phyloP scores from a whole-genome alignment of 2,329 filamentous ascomycete species.

The Xylaria sp. region DNA sequence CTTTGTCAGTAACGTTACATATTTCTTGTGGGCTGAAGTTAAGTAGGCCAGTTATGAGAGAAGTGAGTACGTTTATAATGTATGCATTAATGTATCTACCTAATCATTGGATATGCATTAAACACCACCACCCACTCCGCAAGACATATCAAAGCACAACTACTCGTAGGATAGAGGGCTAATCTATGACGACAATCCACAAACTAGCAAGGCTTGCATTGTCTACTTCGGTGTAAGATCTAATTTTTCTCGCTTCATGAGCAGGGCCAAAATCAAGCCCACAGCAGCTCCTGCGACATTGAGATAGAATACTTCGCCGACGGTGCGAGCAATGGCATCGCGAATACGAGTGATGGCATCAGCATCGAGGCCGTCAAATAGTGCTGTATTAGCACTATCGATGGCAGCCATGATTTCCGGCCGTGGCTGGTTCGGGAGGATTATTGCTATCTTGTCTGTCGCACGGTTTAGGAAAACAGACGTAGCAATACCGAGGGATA shows the following conservation, averaged over 20 bases:
- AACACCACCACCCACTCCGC: too few species aligned
- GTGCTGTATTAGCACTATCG: constrained; percentile 11
- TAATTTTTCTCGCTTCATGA: constrained; percentile 27
- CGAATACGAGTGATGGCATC: background rate
- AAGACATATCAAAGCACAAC: background rate
- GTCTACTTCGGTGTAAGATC: constrained; percentile 4
- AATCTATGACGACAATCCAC: background rate
- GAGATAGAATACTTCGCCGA: constrained; percentile 30
- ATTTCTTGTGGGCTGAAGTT: too few species aligned
- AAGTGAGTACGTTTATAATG: too few species aligned
- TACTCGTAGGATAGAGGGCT: background rate
- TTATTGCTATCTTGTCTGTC: constrained; percentile 24
- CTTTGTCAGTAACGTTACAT: too few species aligned
- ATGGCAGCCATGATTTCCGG: constrained; percentile 21
- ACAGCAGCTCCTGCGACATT: constrained; percentile 28
- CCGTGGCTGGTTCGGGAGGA: constrained; percentile 19
- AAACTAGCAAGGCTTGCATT: background rate
- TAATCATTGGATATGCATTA: too few species aligned
- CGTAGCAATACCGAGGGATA: constrained; percentile 36
- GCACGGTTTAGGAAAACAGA: constrained; percentile 34
- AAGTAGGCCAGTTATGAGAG: too few species aligned
- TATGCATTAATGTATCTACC: too few species aligned
- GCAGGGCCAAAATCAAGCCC: background rate
- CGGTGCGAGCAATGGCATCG: constrained; percentile 12
- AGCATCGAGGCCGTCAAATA: constrained; percentile 1